Conservation (phyloP, 2,329 filamentous ascomycete species). For the Alternaria sp. region DNA sequence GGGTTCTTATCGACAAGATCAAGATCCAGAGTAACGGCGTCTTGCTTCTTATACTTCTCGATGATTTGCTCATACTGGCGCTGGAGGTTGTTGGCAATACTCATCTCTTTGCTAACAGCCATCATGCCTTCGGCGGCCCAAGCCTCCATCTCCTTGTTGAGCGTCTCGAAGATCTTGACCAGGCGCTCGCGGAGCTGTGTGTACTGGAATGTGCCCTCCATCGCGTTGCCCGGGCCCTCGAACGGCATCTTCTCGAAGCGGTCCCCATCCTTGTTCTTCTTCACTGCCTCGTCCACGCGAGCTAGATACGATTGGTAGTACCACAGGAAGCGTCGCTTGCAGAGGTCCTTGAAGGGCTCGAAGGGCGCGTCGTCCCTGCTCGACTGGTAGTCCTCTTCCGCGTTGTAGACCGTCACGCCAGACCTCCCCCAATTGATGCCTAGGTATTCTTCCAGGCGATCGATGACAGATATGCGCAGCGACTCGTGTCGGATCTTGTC, state of each 20-base stretch:
- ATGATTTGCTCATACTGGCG: constrained; percentile 85
- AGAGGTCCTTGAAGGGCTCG: constrained; percentile 87
- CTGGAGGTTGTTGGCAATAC: constrained; percentile 80
- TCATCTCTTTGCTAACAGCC: constrained; percentile 69
- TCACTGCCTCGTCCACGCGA: constrained; percentile 68
- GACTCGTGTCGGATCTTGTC: constrained; percentile 94
- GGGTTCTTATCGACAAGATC: constrained; percentile 81
- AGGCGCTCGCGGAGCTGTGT: constrained; percentile 73
- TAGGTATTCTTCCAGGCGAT: constrained; percentile 81
- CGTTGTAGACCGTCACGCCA: constrained; percentile 54
- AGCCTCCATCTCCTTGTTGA: constrained; percentile 72
- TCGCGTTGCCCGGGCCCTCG: constrained; percentile 75
- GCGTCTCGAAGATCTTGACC: constrained; percentile 68
- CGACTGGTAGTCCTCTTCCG: constrained; percentile 57
- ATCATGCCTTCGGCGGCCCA: constrained; percentile 76
- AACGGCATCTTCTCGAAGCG: constrained; percentile 86
- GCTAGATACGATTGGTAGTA: constrained; percentile 88
- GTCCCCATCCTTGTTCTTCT: constrained; percentile 67
- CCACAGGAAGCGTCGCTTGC: constrained; percentile 93
- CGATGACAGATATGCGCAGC: constrained; percentile 82
- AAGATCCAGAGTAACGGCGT: constrained; percentile 75
- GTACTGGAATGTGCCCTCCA: constrained; percentile 89
- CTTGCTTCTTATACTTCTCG: constrained; percentile 73
- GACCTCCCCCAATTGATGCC: constrained; percentile 59
- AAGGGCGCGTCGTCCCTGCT: constrained; percentile 66